phyloP scores from a whole-genome alignment of 306 rosid genomes.

The Acacia crassicarpa region DNA sequence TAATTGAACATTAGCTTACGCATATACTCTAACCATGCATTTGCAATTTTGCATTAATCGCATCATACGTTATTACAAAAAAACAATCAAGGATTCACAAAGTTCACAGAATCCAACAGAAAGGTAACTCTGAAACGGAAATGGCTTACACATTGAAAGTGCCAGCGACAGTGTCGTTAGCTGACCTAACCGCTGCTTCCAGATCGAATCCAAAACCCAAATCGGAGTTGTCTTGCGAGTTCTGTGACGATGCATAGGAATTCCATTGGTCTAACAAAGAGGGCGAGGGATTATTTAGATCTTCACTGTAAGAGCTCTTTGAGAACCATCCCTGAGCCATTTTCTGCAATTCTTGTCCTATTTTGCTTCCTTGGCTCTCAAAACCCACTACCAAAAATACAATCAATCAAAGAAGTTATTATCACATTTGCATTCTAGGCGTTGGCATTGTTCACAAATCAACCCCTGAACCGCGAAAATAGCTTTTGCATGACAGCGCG shows the following conservation, averaged over 20 bases:
- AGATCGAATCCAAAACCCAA: constrained; percentile 72
- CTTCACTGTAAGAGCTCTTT: constrained; percentile 39
- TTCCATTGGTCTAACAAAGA: constrained; percentile 90
- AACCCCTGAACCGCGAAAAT: neutral
- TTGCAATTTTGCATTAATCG: neutral
- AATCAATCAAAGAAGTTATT: neutral
- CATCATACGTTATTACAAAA: neutral
- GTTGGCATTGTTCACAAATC: neutral
- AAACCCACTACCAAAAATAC: constrained; percentile 2
- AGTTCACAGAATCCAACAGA: neutral
- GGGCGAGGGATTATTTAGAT: constrained; percentile 50
- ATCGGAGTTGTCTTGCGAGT: constrained; percentile 48
- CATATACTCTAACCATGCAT: neutral
- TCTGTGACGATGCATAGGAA: constrained; percentile 69
- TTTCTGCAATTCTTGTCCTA: constrained; percentile 51
- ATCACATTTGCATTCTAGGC: neutral
- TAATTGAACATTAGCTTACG: neutral
- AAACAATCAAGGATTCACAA: neutral
- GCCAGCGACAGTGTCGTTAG: constrained; percentile 88
- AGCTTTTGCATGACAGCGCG: neutral
- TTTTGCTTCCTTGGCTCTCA: constrained; percentile 17
- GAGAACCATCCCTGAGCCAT: constrained; percentile 91
- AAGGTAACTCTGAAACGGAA: neutral
- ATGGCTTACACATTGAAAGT: constrained; percentile 81
- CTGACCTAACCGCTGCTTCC: constrained; percentile 94